These are phyloP conservation scores for Penstemon davidsonii DNA, from an alignment of 257 asterid species.

Conservation along the genomic window DNA sequence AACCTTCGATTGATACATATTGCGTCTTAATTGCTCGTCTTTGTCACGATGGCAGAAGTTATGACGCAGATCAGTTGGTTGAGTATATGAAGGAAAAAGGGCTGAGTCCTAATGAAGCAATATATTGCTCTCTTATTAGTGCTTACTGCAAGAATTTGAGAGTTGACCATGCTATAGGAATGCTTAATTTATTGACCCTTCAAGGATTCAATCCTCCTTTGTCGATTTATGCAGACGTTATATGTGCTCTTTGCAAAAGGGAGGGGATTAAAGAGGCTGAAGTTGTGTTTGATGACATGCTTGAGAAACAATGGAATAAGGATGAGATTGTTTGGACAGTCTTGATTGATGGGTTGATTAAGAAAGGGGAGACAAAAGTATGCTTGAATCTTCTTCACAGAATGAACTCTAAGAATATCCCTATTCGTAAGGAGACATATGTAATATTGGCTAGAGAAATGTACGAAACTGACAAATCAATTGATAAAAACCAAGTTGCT, in stretches of 20 bases:
- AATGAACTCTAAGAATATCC: conserved; percentile 62
- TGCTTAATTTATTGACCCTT: conserved; percentile 42
- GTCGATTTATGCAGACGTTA: conserved; percentile 49
- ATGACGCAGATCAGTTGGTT: conserved; percentile 74
- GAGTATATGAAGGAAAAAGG: conserved; percentile 70
- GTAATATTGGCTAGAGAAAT: conserved; percentile 59
- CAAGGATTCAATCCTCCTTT: conserved; percentile 59
- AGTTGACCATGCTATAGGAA: conserved; percentile 57
- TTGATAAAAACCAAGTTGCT: conserved; percentile 30
- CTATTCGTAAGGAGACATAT: conserved; percentile 53
- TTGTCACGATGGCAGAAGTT: conserved; percentile 58
- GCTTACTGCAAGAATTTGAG: conserved; percentile 73
- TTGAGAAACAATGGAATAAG: conserved; percentile 59
- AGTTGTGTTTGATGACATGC: conserved; percentile 60
- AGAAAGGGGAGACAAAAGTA: conserved; percentile 55
- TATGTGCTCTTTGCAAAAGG: conserved; percentile 56
- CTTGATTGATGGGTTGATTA: conserved; percentile 79
- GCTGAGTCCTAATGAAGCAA: conserved; percentile 54
- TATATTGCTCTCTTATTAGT: conserved; percentile 62
- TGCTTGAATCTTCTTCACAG: conserved; percentile 67
- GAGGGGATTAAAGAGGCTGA: conserved; percentile 58
- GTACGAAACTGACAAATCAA: conserved; percentile 42
- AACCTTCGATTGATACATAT: conserved; percentile 58
- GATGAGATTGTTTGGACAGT: conserved; percentile 94
- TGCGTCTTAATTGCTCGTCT: conserved; percentile 57